These are phyloP conservation scores for Sarocladium oryzae DNA, from an alignment of 2,329 filamentous ascomycete genomes.

Conservation along the genomic window DNA sequence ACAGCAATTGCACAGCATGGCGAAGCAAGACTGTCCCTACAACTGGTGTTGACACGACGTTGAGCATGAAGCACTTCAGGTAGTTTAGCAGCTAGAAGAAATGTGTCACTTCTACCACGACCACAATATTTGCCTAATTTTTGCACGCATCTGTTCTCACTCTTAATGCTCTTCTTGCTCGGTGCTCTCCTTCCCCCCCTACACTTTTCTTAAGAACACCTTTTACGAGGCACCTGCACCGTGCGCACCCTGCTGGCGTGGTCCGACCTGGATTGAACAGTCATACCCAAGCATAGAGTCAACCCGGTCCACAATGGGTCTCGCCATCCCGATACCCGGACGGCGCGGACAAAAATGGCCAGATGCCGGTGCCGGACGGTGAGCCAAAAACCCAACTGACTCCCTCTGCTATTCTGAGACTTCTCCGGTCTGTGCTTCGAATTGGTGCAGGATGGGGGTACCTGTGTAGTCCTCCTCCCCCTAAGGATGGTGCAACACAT, in stretches of 20 bases:
- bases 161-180: too few species aligned
- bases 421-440: neutral
- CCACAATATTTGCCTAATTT: too few species aligned
- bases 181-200: too few species aligned
- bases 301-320: neutral
- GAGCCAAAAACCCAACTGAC: too few species aligned
- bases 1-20: conserved; percentile 7
- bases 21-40: conserved; percentile 1
- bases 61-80: neutral
- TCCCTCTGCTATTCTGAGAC: neutral
- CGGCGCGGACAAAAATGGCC: neutral
- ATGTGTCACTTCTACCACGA: conserved; percentile 1
- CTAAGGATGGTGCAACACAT: neutral
- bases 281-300: neutral
- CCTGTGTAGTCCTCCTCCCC: too few species aligned
- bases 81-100: conserved; percentile 5
- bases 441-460: too few species aligned
- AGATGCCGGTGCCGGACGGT: neutral
- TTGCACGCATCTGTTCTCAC: too few species aligned
- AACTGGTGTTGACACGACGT: neutral
- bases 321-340: conserved; percentile 4
- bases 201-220: too few species aligned
- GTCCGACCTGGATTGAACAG: conserved; percentile 4
- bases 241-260: neutral
- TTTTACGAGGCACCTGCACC: too few species aligned